Evolutionary conservation across 1,139 yeast species (phyloP), one percentile per base, ranked within the genome.

Genomic region (Suhomyces atakaporum): DNA sequence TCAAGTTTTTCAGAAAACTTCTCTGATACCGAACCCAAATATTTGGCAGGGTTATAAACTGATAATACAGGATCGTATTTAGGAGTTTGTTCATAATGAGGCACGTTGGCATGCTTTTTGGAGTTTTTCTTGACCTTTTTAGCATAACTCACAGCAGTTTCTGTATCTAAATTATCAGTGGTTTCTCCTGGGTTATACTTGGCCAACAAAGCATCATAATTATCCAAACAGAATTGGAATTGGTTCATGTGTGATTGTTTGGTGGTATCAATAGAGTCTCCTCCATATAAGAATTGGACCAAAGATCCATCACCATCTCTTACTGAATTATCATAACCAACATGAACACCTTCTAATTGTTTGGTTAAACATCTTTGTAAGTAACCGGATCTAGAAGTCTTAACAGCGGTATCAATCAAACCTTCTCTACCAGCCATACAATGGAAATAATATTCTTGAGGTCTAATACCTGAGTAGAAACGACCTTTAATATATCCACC

Each of bases 401-500:
- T 94, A 49, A 94, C 98, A 38, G 99, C 98, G 41, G 99, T 94
- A 75, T 94, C 99, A 69, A 94, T 94, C 60, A 94, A 79, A 69
- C 99, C 99, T 76, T 94, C 99, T 74, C 99, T 84, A 64, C 99
- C 99, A 41, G 99, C 99, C 99, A 94, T 94, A 75, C 98, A 92
- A 72, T 94, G 99, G 92, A 94, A 94, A 60, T 90, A 94, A 65
- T 94, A 94, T 63, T 94, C 99, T 68, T 94, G 99, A n/a, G 98
- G 98, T 62, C 88, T 81, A 50, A 94, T 86, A 64, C 98, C 98
- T 25, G 97, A 88, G 64, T 89, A 92, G 81, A 94, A 94, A 56
- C 99, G 85, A 46, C 95, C 95, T 60, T 92, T 87, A 59, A 94
- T 88, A 60, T 89, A 94, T 39, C 99, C 99, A 74, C 99, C 98